Base-by-base conservation (phyloP, 108 stramenopile genomes). In the Discostella pseudostelligera region DNA sequence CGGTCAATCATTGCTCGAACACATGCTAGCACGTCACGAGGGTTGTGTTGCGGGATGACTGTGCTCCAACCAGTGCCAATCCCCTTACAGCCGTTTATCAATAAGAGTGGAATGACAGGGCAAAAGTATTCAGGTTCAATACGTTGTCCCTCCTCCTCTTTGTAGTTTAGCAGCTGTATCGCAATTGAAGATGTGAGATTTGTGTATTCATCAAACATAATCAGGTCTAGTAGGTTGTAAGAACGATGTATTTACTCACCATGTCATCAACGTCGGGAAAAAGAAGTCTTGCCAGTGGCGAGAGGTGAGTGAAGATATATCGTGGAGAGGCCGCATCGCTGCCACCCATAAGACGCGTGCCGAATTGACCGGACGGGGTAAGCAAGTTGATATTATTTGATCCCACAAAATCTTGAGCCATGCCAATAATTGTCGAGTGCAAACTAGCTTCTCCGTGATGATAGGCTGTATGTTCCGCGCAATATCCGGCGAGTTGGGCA, bases 1-100 rank as follows among this genome's bases (percentile, higher is more conserved):
- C 57, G 71, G 44, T 87, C 84, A 3, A 97, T 72, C 53, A 80
- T 89, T 10, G 74, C 66, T 24, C 86, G 63, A 16, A 95, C 70
- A 37, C 87, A 89, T n/a, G 82, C 82, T 19, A 96, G 61, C 32
- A 97, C 81, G 39, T 94, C 92, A 39, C 62, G 62, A 28, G 94
- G 92, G 60, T 92, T 80, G 74, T 94, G 87, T 9, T 81, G 81
- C 7, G 97, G 97, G 46, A 98, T 91, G 24, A 65, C 70, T 4
- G 97, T 95, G 46, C 81, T 83, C 95, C 96, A 98, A 11, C 97
- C 97, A 44, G 97, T 96, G 39, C 97, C 97, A 66, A 98, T 98
- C 11, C 97, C 97, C 67, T 91, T 86, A 59, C 72, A 72, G 16
- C 97, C 96, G 67, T 98, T 98, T 11, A 96, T 83, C 13, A 96